A percentile compares a stretch with the other conserved stretches of the same genome.
Evolutionary conservation across 495 filamentous ascomycete species (phyloP).

Genomic region (Penicillium verhagenii): DNA sequence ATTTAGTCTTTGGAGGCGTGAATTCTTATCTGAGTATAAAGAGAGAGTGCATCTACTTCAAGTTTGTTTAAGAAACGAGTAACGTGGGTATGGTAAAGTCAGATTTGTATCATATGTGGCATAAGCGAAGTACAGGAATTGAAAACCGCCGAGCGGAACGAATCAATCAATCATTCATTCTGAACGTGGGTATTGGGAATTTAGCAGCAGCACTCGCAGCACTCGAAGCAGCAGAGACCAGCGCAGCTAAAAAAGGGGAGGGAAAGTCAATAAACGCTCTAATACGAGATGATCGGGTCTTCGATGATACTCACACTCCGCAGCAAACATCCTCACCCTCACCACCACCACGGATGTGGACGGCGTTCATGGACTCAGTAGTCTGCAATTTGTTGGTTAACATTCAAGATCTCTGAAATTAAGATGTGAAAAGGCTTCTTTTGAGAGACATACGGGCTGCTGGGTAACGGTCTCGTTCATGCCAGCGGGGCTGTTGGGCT

Average conservation of each 20-base stretch:
- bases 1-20: background rate
- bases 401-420: background rate
- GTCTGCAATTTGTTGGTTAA: background rate
- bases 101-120: background rate
- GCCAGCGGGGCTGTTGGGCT: conserved; percentile 9
- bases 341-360: conserved; percentile 19
- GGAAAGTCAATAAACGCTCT: background rate
- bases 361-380: conserved; percentile 12
- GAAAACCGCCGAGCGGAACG: background rate
- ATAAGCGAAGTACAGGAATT: conserved; percentile 3
- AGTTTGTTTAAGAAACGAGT: background rate
- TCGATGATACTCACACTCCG: conserved; percentile 14
- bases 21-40: no score
- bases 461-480: conserved; percentile 12
- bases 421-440: no score
- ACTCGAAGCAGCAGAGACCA: conserved; percentile 20
- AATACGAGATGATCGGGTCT: background rate
- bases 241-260: conserved; percentile 9
- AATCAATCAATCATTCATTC: background rate
- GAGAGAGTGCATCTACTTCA: no score
- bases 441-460: conserved; percentile 8
- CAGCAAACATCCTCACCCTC: conserved; percentile 16
- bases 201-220: conserved; percentile 18
- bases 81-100: background rate
- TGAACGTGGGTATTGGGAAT: background rate